phyloP scores from a whole-genome alignment of 139 green algal species.

The Klebsormidium nitens region DNA sequence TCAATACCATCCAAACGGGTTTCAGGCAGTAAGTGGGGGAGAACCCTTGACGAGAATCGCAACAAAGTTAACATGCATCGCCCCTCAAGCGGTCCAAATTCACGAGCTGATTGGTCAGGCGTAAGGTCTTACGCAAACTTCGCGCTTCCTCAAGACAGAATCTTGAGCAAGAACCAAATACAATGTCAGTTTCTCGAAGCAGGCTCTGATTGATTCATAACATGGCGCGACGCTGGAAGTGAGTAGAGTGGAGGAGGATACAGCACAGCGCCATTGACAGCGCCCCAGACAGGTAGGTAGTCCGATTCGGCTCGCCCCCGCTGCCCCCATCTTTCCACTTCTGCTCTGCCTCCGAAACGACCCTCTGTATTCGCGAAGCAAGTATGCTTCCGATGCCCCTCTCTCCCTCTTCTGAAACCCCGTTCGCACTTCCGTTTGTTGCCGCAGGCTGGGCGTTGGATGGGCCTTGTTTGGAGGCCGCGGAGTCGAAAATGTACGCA shows the following conservation, averaged over 20 bases:
- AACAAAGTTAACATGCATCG: too few species aligned
- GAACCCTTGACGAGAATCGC: too few species aligned
- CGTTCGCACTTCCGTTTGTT: too few species aligned
- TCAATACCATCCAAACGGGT: too few species aligned
- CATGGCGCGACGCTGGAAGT: background rate
- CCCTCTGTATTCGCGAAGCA: background rate
- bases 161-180: background rate
- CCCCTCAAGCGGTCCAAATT: too few species aligned
- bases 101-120: constrained; percentile 7
- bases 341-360: background rate
- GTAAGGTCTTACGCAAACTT: background rate
- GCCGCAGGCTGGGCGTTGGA: too few species aligned
- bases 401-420: too few species aligned
- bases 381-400: background rate
- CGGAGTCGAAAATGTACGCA: too few species aligned
- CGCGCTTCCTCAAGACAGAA: background rate
- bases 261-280: constrained; percentile 22
- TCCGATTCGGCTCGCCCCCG: background rate
- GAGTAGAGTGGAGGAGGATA: constrained; percentile 3
- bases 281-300: background rate
- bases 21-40: too few species aligned
- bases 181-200: background rate
- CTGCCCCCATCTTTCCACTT: constrained; percentile 2
- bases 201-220: background rate
- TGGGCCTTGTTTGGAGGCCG: too few species aligned